Evolutionary conservation across 2,329 filamentous ascomycete species (phyloP).

Genomic region (Colletotrichum orbiculare): DNA sequence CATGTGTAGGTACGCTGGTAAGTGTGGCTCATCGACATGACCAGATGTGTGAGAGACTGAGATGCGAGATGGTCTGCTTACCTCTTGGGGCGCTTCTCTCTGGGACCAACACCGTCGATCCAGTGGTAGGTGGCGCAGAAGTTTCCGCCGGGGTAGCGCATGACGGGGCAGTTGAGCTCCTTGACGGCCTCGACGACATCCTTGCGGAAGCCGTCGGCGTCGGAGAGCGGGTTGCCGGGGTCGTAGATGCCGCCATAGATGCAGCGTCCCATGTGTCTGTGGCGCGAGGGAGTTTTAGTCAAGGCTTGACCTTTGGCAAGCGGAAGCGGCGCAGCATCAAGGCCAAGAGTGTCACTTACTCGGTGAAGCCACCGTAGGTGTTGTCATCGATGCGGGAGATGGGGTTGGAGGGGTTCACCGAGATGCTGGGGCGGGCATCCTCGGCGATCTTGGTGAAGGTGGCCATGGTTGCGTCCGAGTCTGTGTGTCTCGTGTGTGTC

Average conservation of each 20-base stretch:
- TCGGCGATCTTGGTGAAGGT: slow-evolving; percentile 77
- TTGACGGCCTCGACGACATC: slow-evolving; percentile 81
- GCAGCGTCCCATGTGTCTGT: slow-evolving; percentile 87
- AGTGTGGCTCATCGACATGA: neutral
- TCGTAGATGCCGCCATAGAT: slow-evolving; percentile 91
- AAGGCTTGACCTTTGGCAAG: neutral
- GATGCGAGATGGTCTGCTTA: slow-evolving; percentile 23
- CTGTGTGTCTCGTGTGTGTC: neutral
- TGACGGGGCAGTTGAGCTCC: slow-evolving; percentile 80
- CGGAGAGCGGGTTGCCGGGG: slow-evolving; percentile 77
- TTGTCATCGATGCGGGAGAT: slow-evolving; percentile 82
- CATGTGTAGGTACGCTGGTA: neutral
- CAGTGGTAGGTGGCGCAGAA: slow-evolving; percentile 89
- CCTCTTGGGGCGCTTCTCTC: slow-evolving; percentile 70
- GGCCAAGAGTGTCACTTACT: slow-evolving; percentile 62
- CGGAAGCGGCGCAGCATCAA: slow-evolving; percentile 1
- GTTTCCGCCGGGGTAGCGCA: slow-evolving; percentile 86
- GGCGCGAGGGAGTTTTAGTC: neutral
- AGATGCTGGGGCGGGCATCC: slow-evolving; percentile 71
- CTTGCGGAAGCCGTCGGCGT: slow-evolving; percentile 79
- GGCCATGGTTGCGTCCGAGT: slow-evolving; percentile 63
- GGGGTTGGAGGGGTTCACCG: slow-evolving; percentile 71
- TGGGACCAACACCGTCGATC: slow-evolving; percentile 82
- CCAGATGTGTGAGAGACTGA: too few species aligned
- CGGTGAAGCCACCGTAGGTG: slow-evolving; percentile 86